These are phyloP conservation scores for Salix koriyanagi DNA, from an alignment of 345 rosid species.

Conservation along the genomic window DNA sequence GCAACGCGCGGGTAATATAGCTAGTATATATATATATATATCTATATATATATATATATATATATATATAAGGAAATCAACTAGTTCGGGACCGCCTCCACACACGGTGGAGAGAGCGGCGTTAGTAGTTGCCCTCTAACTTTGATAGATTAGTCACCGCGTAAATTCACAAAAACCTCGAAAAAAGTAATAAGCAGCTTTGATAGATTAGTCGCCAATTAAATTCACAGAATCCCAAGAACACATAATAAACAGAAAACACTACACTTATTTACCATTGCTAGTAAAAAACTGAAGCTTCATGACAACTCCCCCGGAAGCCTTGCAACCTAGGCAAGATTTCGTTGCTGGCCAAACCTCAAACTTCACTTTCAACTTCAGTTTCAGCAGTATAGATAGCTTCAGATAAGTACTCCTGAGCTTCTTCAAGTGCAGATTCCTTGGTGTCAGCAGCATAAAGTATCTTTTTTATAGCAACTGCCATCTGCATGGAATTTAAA, in stretches of 20 bases:
- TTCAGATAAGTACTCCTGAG: conserved; percentile 57
- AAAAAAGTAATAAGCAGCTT: neutral
- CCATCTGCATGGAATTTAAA: conserved; percentile 45
- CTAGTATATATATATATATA: too few relatives aligned
- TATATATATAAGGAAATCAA: neutral
- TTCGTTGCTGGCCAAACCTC: conserved; percentile 14
- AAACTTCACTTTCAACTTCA: conserved; percentile 30
- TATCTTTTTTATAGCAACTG: conserved; percentile 77
- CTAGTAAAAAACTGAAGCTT: neutral
- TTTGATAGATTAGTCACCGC: neutral
- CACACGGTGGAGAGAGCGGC: neutral
- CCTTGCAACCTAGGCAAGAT: neutral
- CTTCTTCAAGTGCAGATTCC: conserved; percentile 78
- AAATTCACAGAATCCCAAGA: neutral
- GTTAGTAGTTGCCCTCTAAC: neutral
- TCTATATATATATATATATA: too few relatives aligned
- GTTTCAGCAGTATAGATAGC: conserved; percentile 31
- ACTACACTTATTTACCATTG: neutral
- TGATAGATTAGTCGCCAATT: neutral
- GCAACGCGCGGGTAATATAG: too few relatives aligned
- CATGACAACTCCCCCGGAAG: neutral
- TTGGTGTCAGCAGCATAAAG: conserved; percentile 77
- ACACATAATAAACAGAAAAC: neutral
- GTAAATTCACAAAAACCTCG: conserved; percentile 11
- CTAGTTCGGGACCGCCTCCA: neutral